phyloP scores from a whole-genome alignment of 2,329 filamentous ascomycete species.

The Aspergillus bombycis region DNA sequence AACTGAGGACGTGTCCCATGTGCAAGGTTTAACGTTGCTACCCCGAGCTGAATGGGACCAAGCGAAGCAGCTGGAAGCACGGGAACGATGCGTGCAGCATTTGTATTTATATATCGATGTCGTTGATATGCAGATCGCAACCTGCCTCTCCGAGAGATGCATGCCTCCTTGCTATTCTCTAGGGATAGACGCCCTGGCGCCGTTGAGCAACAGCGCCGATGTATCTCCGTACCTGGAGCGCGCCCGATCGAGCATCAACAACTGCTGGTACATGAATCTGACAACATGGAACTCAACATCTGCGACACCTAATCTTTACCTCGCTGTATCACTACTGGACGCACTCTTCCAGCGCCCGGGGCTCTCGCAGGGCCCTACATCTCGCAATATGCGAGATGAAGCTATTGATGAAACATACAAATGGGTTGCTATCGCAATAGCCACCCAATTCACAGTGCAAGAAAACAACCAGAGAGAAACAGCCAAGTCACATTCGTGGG shows the following conservation, averaged over 20 bases:
- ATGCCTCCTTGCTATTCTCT: conserved; percentile 19
- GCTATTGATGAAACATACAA: conserved; percentile 15
- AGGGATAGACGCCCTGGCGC: conserved; percentile 13
- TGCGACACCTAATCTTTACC: conserved; percentile 4
- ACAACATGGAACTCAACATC: too few species aligned
- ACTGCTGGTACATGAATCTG: too few species aligned
- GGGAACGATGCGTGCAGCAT: conserved; percentile 1
- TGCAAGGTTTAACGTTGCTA: background rate
- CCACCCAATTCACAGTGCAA: conserved; percentile 14
- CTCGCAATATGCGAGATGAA: conserved; percentile 4
- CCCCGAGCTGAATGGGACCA: background rate
- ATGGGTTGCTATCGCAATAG: conserved; percentile 17
- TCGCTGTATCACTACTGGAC: conserved; percentile 16
- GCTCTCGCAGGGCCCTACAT: background rate
- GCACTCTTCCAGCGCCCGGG: background rate
- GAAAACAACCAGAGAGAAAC: background rate
- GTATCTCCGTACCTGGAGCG: background rate
- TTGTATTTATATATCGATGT: conserved; percentile 19
- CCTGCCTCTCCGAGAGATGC: conserved; percentile 13
- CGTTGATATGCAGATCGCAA: conserved; percentile 15
- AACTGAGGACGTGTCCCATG: background rate
- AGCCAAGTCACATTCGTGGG: background rate
- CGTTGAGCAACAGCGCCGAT: background rate
- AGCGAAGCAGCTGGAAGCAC: background rate
- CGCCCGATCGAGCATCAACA: background rate